phyloP scores from a whole-genome alignment of 768 basidiomycete species.

The Cytidiella melzeri region DNA sequence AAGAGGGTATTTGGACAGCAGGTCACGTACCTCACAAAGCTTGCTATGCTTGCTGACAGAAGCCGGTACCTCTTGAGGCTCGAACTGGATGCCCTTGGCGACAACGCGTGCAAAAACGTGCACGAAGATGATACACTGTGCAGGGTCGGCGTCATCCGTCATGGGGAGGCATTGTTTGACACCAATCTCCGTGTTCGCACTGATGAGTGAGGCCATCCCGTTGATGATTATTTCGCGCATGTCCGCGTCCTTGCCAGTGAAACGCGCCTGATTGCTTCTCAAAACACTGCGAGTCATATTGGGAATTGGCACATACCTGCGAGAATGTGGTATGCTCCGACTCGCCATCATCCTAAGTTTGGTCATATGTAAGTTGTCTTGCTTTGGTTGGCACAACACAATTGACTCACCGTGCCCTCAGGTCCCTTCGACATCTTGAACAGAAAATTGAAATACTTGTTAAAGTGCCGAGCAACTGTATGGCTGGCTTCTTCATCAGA shows the following conservation, averaged over 20 bases:
- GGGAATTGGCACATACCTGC: slow-evolving; percentile 7
- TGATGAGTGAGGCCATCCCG: slow-evolving; percentile 75
- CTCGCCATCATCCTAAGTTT: slow-evolving; percentile 21
- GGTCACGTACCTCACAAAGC: slow-evolving; percentile 27
- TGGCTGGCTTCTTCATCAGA: slow-evolving; percentile 61
- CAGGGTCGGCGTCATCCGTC: slow-evolving; percentile 66
- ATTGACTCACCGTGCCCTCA: slow-evolving; percentile 29
- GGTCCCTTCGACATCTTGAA: slow-evolving; percentile 47
- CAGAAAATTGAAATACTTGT: slow-evolving; percentile 65
- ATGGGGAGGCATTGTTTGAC: slow-evolving; percentile 82
- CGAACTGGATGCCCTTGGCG: slow-evolving; percentile 73
- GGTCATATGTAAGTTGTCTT: background rate
- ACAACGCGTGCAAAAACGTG: slow-evolving; percentile 80
- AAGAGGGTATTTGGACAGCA: background rate
- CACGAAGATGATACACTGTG: slow-evolving; percentile 74
- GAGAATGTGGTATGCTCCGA: slow-evolving; percentile 24
- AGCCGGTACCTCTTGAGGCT: slow-evolving; percentile 42
- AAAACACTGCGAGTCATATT: background rate
- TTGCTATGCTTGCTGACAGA: slow-evolving; percentile 22
- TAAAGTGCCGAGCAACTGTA: slow-evolving; percentile 72
- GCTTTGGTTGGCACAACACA: background rate
- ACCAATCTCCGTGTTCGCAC: slow-evolving; percentile 80
- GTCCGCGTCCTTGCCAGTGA: slow-evolving; percentile 30
- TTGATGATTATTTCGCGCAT: slow-evolving; percentile 73
- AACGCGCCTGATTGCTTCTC: slow-evolving; percentile 13